Evolutionary conservation across 768 basidiomycete genomes (phyloP).

Genomic region (Tulasnella sp.): DNA sequence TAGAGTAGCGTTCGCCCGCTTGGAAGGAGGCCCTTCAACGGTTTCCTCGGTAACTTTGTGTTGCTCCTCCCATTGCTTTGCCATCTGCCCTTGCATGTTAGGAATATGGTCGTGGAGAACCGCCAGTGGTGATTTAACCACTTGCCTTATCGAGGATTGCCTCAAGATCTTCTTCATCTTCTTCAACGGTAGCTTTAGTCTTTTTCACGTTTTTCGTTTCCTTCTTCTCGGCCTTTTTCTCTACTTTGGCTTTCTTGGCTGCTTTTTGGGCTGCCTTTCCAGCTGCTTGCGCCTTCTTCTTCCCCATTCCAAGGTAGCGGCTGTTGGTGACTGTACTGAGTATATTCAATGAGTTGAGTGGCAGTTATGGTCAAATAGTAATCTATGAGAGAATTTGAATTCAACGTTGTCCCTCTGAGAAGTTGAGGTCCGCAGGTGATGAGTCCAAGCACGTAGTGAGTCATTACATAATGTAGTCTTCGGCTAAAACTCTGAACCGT

Average conservation of each 20-base stretch:
- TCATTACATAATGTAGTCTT: too few species aligned
- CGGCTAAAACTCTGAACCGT: too few species aligned
- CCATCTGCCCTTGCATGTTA: conserved; percentile 46
- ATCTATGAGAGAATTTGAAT: too few species aligned
- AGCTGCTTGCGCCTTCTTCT: conserved; percentile 36
- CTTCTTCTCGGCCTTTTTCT: conserved; percentile 39
- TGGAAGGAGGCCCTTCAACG: conserved; percentile 66
- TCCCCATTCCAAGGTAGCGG: too few species aligned
- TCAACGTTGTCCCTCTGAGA: too few species aligned
- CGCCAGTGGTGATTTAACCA: conserved; percentile 14
- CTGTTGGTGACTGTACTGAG: too few species aligned
- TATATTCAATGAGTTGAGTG: too few species aligned
- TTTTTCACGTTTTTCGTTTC: conserved; percentile 25
- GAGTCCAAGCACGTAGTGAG: too few species aligned
- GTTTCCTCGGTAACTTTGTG: conserved; percentile 78
- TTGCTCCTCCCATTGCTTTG: conserved; percentile 60
- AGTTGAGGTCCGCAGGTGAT: too few species aligned
- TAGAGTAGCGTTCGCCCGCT: conserved; percentile 72
- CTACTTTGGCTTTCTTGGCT: conserved; percentile 46
- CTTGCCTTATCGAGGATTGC: conserved; percentile 65
- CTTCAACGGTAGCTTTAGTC: conserved; percentile 37
- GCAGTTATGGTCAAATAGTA: too few species aligned
- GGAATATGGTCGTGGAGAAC: neutral
- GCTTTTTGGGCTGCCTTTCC: conserved; percentile 36
- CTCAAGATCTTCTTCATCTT: conserved; percentile 59